These are phyloP conservation scores for Morella rubra DNA, from an alignment of 306 rosid species.

Conservation along the genomic window DNA sequence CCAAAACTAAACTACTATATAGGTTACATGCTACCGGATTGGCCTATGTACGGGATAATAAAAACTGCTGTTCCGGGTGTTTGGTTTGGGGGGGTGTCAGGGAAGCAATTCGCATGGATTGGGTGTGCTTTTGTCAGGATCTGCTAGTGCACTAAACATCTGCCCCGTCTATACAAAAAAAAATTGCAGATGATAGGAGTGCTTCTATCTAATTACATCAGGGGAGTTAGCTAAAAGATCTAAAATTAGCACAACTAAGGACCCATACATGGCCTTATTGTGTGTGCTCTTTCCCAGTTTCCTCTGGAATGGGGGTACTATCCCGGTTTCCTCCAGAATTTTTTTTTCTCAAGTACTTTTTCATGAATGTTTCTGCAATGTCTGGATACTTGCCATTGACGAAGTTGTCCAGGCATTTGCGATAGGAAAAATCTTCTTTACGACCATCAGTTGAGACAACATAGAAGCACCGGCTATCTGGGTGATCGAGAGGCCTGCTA, in stretches of 20 bases:
- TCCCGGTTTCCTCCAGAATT: slow-evolving; percentile 34
- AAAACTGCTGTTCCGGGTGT: neutral
- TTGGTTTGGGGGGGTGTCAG: no score
- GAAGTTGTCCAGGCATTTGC: slow-evolving; percentile 65
- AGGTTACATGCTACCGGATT: slow-evolving; percentile 1
- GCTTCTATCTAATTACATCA: slow-evolving; percentile 17
- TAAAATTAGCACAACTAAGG: neutral
- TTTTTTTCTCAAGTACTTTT: slow-evolving; percentile 62
- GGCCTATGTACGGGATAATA: neutral
- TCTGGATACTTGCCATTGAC: slow-evolving; percentile 60
- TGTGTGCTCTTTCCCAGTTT: slow-evolving; percentile 27
- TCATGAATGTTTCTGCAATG: slow-evolving; percentile 53
- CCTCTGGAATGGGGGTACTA: slow-evolving; percentile 13
- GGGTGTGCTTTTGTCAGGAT: neutral
- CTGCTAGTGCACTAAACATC: slow-evolving; percentile 17
- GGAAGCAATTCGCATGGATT: slow-evolving; percentile 1
- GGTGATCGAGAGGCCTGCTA: slow-evolving; percentile 57
- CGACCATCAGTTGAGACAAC: slow-evolving; percentile 66
- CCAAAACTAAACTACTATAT: neutral
- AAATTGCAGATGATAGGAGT: slow-evolving; percentile 27
- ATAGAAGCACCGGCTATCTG: slow-evolving; percentile 75
- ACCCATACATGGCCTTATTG: slow-evolving; percentile 7
- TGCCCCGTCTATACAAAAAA: slow-evolving; percentile 41
- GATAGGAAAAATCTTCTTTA: slow-evolving; percentile 73
- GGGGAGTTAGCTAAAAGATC: neutral